phyloP scores from a whole-genome alignment of 106 monocot genomes.

The Agapanthus africanus region DNA sequence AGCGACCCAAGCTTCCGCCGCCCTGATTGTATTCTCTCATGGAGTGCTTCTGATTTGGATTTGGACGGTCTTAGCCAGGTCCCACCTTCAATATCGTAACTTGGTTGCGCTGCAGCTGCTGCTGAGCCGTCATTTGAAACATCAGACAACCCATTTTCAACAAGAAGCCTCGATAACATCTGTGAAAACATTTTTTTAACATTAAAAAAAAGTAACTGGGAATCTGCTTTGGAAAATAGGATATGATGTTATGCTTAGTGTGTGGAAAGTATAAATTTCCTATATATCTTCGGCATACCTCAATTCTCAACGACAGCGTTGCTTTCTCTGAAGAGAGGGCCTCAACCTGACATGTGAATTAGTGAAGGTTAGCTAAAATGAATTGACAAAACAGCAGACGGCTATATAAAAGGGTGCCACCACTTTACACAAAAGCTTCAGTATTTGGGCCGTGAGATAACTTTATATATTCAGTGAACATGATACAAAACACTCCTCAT shows the following conservation, averaged over 20 bases:
- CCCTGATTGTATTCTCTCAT: constrained; percentile 42
- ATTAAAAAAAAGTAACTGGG: constrained; percentile 17
- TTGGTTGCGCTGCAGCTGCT: constrained; percentile 1
- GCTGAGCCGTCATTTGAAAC: not conserved
- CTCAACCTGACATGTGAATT: constrained; percentile 48
- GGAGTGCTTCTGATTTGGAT: constrained; percentile 18
- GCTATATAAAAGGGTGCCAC: too few species aligned
- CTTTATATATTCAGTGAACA: too few species aligned
- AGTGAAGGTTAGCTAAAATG: not conserved
- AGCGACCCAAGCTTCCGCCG: constrained; percentile 39
- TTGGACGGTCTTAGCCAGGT: constrained; percentile 11
- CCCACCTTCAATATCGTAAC: constrained; percentile 55
- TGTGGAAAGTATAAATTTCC: not conserved
- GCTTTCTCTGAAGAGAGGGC: constrained; percentile 87
- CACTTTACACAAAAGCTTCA: too few species aligned
- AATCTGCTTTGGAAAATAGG: not conserved
- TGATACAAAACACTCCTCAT: too few species aligned
- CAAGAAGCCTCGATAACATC: constrained; percentile 48
- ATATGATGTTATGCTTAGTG: not conserved
- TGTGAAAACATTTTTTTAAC: constrained; percentile 32
- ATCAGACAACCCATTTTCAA: constrained; percentile 32
- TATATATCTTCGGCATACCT: constrained; percentile 30
- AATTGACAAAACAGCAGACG: too few species aligned
- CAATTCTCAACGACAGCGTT: constrained; percentile 65
- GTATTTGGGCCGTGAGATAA: too few species aligned